Base-by-base conservation (phyloP, 139 green algal species). In the Coelastrella sp. region DNA sequence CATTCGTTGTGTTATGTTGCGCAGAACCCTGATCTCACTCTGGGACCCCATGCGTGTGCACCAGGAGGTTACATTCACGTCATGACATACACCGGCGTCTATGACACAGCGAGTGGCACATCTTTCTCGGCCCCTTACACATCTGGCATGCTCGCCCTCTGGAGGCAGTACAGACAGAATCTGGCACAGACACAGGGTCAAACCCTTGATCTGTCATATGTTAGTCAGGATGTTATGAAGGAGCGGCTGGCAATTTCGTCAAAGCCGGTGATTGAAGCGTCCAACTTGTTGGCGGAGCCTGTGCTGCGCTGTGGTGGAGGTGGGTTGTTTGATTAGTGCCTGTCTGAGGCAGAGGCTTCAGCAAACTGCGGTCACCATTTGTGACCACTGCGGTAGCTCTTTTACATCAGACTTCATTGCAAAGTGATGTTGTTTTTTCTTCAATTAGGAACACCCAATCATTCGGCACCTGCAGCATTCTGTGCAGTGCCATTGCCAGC, bases 131-230 rank as follows among this genome's bases (percentile, higher is more conserved):
- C 82, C 4, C 82, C 82, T 10, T 87, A 87, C 27, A 78, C 72
- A 6, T 63, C 82, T 22, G 82, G 82, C 4, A 20, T 87, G 14
- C 63, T 78, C 24, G 82, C 82, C 27, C 82, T 87, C 20, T 87
- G 82, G 82, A 27, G 73, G 59, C 82, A 87, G 35, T n/a, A 68
- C 12, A 56, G 78, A n/a, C 27, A 65, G 25, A 19, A 58, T 27
- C 82, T 79, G 59, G 27, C 63, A 17, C 24, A 49, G 22, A 20
- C 11, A 14, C 17, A 14, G 20, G 58, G 58, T 24, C 25, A 73
- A 56, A 17, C 80, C 8, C 22, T 85, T 49, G 15, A 7, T 8
- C 19, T 60, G 17, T 12, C 6, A 8, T 19, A 73, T 12, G 35
- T 49, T 7, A 85, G 20, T 24, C 80, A 85, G 80, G 80, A 59